These are phyloP conservation scores for Coprinopsis cinerea DNA, from an alignment of 768 basidiomycete species.

Conservation along the genomic window DNA sequence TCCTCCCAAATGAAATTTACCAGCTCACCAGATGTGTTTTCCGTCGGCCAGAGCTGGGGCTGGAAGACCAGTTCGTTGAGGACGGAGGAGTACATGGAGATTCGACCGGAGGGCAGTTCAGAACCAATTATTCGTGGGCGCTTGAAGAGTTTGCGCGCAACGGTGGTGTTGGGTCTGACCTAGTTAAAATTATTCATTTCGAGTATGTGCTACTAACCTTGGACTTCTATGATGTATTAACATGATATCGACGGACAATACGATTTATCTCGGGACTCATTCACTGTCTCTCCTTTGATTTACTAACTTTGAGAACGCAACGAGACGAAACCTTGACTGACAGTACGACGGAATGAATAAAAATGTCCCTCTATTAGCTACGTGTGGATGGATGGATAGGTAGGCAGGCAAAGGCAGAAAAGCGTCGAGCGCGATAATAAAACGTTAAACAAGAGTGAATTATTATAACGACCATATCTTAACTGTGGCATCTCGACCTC, in stretches of 20 bases:
- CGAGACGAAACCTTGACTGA: too few species aligned
- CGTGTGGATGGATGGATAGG: neutral
- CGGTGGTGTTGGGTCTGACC: constrained; percentile 72
- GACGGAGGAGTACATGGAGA: constrained; percentile 45
- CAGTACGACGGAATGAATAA: neutral
- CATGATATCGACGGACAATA: too few species aligned
- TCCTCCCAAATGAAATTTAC: constrained; percentile 78
- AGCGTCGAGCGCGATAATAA: too few species aligned
- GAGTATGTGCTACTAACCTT: neutral
- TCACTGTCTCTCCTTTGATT: too few species aligned
- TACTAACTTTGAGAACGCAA: too few species aligned
- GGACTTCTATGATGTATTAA: too few species aligned
- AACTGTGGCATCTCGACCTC: constrained; percentile 78
- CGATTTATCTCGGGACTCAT: too few species aligned
- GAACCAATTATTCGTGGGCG: constrained; percentile 13
- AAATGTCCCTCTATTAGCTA: neutral
- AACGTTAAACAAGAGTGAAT: neutral
- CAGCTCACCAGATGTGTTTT: constrained; percentile 81
- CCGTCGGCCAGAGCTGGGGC: constrained; percentile 87
- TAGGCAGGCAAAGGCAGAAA: too few species aligned
- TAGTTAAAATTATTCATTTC: constrained; percentile 21
- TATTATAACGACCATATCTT: constrained; percentile 89
- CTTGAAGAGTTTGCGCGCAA: constrained; percentile 61
- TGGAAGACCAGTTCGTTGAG: constrained; percentile 66
- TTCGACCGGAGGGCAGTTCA: constrained; percentile 29